These are phyloP conservation scores for Laetiporus sulphureus DNA, from an alignment of 1,284 basidiomycete species.

Conservation along the genomic window DNA sequence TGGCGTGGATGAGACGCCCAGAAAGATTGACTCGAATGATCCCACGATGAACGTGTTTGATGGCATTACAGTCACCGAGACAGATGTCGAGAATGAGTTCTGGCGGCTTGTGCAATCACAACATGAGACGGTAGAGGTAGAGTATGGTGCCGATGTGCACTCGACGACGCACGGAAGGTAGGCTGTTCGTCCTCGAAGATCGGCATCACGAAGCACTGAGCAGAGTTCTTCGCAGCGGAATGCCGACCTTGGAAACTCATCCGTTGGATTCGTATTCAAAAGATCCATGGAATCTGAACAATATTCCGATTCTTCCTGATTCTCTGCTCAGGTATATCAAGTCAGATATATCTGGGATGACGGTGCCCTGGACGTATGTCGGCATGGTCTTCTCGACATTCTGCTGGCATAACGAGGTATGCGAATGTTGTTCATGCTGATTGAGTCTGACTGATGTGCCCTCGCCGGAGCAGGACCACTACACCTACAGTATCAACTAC, in stretches of 20 bases:
- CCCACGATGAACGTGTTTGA: slow-evolving; percentile 53
- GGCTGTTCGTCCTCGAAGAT: slow-evolving; percentile 15
- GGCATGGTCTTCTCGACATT: slow-evolving; percentile 99
- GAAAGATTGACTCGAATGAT: slow-evolving; percentile 27
- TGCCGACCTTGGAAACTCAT: slow-evolving; percentile 92
- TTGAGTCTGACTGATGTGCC: no score
- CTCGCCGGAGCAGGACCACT: slow-evolving; percentile 77
- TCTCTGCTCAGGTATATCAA: slow-evolving; percentile 93
- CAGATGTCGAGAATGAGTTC: slow-evolving; percentile 93
- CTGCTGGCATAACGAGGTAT: slow-evolving; percentile 98
- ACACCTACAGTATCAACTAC: slow-evolving; percentile 94
- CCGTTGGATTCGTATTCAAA: slow-evolving; percentile 83
- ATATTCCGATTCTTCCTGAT: slow-evolving; percentile 86
- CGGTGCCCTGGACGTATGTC: slow-evolving; percentile 99
- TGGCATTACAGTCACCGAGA: slow-evolving; percentile 70
- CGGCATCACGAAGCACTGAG: slow-evolving; percentile 3
- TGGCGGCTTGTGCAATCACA: slow-evolving; percentile 93
- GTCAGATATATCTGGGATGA: slow-evolving; percentile 99
- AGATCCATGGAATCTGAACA: slow-evolving; percentile 98
- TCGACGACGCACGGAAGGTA: slow-evolving; percentile 96
- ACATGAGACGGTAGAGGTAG: slow-evolving; percentile 92
- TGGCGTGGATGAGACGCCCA: background rate
- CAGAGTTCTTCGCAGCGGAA: slow-evolving; percentile 53
- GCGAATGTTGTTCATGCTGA: slow-evolving; percentile 7
- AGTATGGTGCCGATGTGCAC: slow-evolving; percentile 98